A percentile compares a stretch with the other conserved stretches of the same genome.
Conservation (phyloP, 768 basidiomycete species). For the Leucosporidium scottii region DNA sequence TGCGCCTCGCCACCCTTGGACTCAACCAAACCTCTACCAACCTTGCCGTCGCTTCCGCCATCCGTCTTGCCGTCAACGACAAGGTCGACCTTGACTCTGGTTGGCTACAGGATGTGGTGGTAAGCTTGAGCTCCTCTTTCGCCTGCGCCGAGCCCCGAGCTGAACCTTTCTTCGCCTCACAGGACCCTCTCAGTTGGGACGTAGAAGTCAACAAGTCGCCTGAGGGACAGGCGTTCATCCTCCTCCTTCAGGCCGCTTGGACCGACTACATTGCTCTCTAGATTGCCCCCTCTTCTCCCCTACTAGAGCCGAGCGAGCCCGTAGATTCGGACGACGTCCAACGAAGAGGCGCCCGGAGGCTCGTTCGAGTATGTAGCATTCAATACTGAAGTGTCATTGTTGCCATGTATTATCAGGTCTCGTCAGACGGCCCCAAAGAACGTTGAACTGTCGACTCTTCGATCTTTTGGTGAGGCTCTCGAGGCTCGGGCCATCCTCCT, state of each 20-base stretch:
- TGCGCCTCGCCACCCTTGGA: slow-evolving; percentile 54
- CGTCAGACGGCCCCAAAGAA: no score
- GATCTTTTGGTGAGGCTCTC: no score
- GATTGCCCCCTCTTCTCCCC: no score
- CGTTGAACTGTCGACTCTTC: no score
- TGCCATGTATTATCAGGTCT: no score
- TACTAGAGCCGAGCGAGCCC: no score
- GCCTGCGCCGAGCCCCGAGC: not conserved
- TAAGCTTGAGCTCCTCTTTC: not conserved
- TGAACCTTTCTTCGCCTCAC: slow-evolving; percentile 68
- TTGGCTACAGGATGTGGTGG: slow-evolving; percentile 27
- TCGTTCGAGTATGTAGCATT: no score
- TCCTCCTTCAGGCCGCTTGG: slow-evolving; percentile 68
- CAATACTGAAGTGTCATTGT: no score
- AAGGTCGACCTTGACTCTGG: slow-evolving; percentile 5
- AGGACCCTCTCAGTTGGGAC: slow-evolving; percentile 55
- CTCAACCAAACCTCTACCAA: slow-evolving; percentile 39
- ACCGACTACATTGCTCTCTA: slow-evolving; percentile 51
- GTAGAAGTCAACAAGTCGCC: slow-evolving; percentile 54
- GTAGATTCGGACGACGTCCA: no score
- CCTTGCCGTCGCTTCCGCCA: slow-evolving; percentile 12
- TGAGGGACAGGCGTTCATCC: slow-evolving; percentile 71
- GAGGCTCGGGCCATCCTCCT: no score
- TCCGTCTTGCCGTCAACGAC: slow-evolving; percentile 42
- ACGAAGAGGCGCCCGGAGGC: no score